These are phyloP conservation scores for Colletotrichum eremochloae DNA, from an alignment of 2,329 filamentous ascomycete species.

Conservation along the genomic window DNA sequence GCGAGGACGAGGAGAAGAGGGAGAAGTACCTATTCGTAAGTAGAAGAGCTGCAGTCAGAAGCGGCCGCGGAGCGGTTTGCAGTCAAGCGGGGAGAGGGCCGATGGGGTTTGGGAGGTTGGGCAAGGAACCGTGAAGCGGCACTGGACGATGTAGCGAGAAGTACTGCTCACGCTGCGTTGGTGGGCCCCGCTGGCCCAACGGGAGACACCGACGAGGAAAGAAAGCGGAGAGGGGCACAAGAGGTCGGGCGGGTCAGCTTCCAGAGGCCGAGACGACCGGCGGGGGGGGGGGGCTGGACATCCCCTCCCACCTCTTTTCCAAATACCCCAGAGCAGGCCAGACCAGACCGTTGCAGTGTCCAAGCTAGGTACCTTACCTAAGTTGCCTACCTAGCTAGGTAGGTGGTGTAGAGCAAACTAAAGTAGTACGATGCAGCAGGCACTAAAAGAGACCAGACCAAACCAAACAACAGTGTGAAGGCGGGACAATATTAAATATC, in stretches of 20 bases:
- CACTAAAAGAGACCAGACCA: slow-evolving; percentile 3
- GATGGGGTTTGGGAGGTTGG: slow-evolving; percentile 27
- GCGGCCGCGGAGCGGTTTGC: slow-evolving; percentile 36
- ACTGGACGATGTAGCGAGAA: not conserved
- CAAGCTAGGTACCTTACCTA: not conserved
- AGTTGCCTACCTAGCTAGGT: no score
- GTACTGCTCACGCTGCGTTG: slow-evolving; percentile 13
- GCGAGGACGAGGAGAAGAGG: not conserved
- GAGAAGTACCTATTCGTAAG: slow-evolving; percentile 5
- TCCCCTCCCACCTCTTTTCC: not conserved
- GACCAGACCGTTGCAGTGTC: not conserved
- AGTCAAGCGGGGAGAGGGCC: slow-evolving; percentile 35
- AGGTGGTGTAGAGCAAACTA: not conserved
- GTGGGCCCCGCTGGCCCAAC: slow-evolving; percentile 29
- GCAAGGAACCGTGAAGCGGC: slow-evolving; percentile 22
- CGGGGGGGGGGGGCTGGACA: slow-evolving; percentile 31
- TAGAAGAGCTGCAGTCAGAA: slow-evolving; percentile 30
- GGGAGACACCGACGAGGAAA: slow-evolving; percentile 29
- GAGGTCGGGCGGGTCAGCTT: slow-evolving; percentile 14
- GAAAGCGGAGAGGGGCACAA: slow-evolving; percentile 38
- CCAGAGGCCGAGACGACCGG: slow-evolving; percentile 34
- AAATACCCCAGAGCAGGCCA: not conserved
- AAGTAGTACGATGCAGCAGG: not conserved
- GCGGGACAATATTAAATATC: no score
- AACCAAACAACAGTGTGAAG: not conserved